Conservation (phyloP, 148 eudicot genomes). For the Silene conica region DNA sequence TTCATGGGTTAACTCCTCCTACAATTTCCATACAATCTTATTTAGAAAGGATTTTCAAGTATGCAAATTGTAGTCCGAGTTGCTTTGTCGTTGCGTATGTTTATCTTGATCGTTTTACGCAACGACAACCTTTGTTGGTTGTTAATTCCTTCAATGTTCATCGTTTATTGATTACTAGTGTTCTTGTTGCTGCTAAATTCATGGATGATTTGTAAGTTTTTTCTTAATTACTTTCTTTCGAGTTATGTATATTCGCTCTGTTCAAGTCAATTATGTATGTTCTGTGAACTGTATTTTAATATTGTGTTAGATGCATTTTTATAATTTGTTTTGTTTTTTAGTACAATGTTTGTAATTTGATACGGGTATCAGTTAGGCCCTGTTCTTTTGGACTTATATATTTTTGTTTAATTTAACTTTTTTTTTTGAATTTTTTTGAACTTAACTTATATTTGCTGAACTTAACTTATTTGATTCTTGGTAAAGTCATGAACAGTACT, state of each 20-base stretch:
- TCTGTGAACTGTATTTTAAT: too few species aligned
- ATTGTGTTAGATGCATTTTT: too few species aligned
- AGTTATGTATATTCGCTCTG: background rate
- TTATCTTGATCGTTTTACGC: constrained; percentile 75
- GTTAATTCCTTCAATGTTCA: constrained; percentile 72
- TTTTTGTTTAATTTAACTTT: too few species aligned
- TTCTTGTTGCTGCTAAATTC: constrained; percentile 77
- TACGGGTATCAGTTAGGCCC: too few species aligned
- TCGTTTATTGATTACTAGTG: constrained; percentile 72
- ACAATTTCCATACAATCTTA: constrained; percentile 58
- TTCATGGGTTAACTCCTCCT: constrained; percentile 59
- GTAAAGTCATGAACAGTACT: too few species aligned
- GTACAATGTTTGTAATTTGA: too few species aligned
- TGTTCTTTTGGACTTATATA: too few species aligned
- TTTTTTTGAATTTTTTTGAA: too few species aligned
- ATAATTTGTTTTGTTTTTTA: too few species aligned
- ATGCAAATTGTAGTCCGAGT: constrained; percentile 76
- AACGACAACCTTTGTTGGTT: constrained; percentile 53
- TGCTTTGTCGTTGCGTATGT: constrained; percentile 76
- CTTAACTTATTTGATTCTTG: too few species aligned
- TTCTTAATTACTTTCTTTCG: background rate
- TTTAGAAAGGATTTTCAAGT: constrained; percentile 70
- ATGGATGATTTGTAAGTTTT: constrained; percentile 79
- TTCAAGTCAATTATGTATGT: too few species aligned
- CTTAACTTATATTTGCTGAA: too few species aligned